phyloP scores from a whole-genome alignment of 2,329 filamentous ascomycete genomes.

The Aspergillus intermedius region DNA sequence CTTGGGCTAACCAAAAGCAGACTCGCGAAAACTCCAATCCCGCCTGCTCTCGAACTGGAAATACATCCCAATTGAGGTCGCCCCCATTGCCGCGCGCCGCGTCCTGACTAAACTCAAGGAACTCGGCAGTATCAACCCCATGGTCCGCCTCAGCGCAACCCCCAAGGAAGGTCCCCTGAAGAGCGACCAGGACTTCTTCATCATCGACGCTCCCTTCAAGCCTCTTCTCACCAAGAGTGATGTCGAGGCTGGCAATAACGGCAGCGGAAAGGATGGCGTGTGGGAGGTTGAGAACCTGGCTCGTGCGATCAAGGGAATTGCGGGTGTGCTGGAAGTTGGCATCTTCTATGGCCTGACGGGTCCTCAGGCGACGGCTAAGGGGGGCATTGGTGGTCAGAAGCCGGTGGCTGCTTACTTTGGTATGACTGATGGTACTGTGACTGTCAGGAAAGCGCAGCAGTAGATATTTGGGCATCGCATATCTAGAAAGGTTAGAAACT shows the following conservation, averaged over 20 bases:
- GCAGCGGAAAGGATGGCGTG: constrained; percentile 56
- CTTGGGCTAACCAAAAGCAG: constrained; percentile 37
- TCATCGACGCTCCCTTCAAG: constrained; percentile 86
- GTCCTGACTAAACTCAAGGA: constrained; percentile 66
- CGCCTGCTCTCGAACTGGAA: constrained; percentile 73
- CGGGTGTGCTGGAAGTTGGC: constrained; percentile 85
- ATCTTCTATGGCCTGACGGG: constrained; percentile 82
- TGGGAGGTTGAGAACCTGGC: constrained; percentile 79
- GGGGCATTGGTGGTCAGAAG: constrained; percentile 70
- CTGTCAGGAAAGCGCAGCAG: constrained; percentile 43
- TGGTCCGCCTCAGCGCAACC: constrained; percentile 64
- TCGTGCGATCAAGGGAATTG: constrained; percentile 67
- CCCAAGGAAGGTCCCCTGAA: constrained; percentile 76
- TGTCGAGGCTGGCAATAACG: constrained; percentile 41
- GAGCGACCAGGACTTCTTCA: constrained; percentile 80
- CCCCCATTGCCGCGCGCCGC: constrained; percentile 71
- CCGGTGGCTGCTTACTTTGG: constrained; percentile 94
- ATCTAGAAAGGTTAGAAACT: not conserved
- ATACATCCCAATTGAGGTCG: constrained; percentile 84
- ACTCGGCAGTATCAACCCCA: constrained; percentile 66
- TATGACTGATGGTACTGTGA: constrained; percentile 67
- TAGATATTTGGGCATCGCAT: constrained; percentile 6
- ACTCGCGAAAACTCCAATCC: constrained; percentile 81
- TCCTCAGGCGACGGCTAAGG: constrained; percentile 55
- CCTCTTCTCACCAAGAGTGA: constrained; percentile 62